Percentiles rank a stretch among this genome's conserved stretches.
Evolutionary conservation across 208 protist species (phyloP).

Genomic region (Vickermania spadyakhi): DNA sequence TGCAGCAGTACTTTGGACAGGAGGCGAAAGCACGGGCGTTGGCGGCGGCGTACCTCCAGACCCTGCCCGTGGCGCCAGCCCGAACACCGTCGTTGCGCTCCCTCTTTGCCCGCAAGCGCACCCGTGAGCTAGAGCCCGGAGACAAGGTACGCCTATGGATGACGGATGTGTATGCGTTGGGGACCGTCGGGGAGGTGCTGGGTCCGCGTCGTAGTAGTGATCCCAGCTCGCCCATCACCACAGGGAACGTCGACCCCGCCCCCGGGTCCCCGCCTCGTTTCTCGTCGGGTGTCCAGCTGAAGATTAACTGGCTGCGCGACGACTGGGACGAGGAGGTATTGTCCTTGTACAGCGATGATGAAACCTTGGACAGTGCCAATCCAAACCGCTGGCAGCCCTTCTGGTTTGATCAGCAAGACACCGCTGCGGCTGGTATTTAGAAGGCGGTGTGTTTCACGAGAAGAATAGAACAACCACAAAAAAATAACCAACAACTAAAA

Average conservation of each 20-base stretch:
- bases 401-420: slow-evolving; percentile 47
- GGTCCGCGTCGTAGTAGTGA: background rate
- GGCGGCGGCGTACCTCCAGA: slow-evolving; percentile 23
- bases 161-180: slow-evolving; percentile 77
- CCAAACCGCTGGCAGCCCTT: slow-evolving; percentile 76
- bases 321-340: slow-evolving; percentile 75
- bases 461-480: background rate
- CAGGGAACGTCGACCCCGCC: background rate
- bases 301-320: slow-evolving; percentile 67
- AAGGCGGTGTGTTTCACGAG: background rate
- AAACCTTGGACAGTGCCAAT: slow-evolving; percentile 55
- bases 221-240: background rate
- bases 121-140: slow-evolving; percentile 22
- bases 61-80: slow-evolving; percentile 28
- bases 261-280: background rate
- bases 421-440: background rate
- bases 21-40: slow-evolving; percentile 7
- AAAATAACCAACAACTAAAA: background rate
- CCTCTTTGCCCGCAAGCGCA: slow-evolving; percentile 24
- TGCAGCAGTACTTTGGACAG: slow-evolving; percentile 52
- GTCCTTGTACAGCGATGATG: slow-evolving; percentile 63
- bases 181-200: slow-evolving; percentile 25
- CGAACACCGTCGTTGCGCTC: slow-evolving; percentile 17
- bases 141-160: slow-evolving; percentile 84
- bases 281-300: slow-evolving; percentile 13